These are phyloP conservation scores for Zygotorulaspora florentina DNA, from an alignment of 805 yeast genomes.

Conservation along the genomic window DNA sequence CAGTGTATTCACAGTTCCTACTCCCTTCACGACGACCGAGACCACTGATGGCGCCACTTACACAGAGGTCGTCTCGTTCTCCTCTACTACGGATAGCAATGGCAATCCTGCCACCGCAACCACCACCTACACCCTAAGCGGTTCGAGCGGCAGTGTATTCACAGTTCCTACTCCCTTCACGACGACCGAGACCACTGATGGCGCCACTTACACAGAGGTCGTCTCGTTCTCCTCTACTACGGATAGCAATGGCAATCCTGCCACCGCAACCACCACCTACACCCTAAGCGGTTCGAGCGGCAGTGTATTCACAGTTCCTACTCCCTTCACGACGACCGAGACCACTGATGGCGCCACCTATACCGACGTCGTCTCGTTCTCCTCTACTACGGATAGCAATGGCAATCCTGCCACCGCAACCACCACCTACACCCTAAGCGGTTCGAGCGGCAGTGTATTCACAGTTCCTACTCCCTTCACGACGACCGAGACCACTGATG, in stretches of 20 bases:
- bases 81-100: too few species aligned
- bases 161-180: constrained; percentile 1
- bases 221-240: constrained; percentile 1
- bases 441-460: neutral
- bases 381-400: neutral
- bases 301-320: neutral
- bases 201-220: constrained; percentile 1
- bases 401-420: neutral
- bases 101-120: too few species aligned
- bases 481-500: too few species aligned
- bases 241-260: neutral
- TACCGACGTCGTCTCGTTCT: constrained; percentile 2
- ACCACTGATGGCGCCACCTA: neutral
- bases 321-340: constrained; percentile 1
- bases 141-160: too few species aligned
- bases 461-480: constrained; percentile 1
- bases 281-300: neutral
- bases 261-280: constrained; percentile 1
- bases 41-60: too few species aligned
- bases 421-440: neutral
- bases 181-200: neutral
- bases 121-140: too few species aligned
- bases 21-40: too few species aligned
- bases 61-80: too few species aligned
- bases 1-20: too few species aligned